Percentiles rank a stretch among this genome's conserved stretches.
Conservation (phyloP, 2,329 filamentous ascomycete genomes). For the Diaporthe citriasiana region DNA sequence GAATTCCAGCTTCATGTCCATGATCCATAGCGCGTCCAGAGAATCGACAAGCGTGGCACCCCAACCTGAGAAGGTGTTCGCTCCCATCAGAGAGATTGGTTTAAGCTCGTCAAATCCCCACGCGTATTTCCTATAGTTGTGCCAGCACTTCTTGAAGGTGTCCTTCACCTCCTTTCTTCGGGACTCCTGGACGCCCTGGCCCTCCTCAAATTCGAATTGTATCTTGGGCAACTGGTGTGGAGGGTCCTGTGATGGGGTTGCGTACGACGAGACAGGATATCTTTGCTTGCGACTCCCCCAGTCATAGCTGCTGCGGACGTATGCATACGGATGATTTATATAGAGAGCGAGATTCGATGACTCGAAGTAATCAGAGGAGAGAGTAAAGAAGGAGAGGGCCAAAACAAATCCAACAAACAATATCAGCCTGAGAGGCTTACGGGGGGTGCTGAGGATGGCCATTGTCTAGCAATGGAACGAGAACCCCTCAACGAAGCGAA, state of each 20-base stretch:
- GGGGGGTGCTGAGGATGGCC: conserved; percentile 35
- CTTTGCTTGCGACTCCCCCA: conserved; percentile 48
- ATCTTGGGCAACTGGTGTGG: conserved; percentile 57
- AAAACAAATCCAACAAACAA: conserved; percentile 36
- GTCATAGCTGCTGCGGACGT: conserved; percentile 49
- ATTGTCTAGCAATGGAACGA: conserved; percentile 36
- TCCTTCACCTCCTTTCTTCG: conserved; percentile 56
- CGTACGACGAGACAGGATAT: conserved; percentile 45
- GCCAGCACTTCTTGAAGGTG: conserved; percentile 62
- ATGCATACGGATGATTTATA: conserved; percentile 41
- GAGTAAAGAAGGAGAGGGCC: conserved; percentile 43
- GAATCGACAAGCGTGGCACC: conserved; percentile 72
- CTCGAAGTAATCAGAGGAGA: conserved; percentile 43
- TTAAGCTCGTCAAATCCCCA: conserved; percentile 70
- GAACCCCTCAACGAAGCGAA: conserved; percentile 1
- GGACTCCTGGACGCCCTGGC: conserved; percentile 49
- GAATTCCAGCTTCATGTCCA: conserved; percentile 71
- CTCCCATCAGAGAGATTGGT: conserved; percentile 62
- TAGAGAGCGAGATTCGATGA: conserved; percentile 34
- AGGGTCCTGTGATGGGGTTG: conserved; percentile 52
- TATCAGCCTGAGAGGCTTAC: conserved; percentile 36
- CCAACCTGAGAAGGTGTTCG: conserved; percentile 67
- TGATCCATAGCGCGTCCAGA: conserved; percentile 72
- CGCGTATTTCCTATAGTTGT: conserved; percentile 66
- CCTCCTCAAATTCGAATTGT: conserved; percentile 54